phyloP scores from a whole-genome alignment of 2,329 filamentous ascomycete species.

The Alternaria burnsii region DNA sequence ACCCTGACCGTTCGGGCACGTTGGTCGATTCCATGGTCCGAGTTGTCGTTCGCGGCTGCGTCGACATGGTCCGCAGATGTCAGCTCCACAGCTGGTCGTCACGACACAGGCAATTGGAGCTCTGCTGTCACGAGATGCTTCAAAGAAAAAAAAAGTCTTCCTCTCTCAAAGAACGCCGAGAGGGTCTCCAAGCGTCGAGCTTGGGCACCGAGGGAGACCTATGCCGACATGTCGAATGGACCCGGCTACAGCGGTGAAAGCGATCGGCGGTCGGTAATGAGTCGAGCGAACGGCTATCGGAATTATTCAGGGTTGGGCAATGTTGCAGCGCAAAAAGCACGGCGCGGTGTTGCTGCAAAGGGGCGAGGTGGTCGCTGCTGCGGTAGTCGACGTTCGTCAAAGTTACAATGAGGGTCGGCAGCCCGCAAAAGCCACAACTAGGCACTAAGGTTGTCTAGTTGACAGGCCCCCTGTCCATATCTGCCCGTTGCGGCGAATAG shows the following conservation, averaged over 20 bases:
- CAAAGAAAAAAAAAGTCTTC: slow-evolving; percentile 1
- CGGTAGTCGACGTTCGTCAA: slow-evolving; percentile 18
- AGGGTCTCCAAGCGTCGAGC: slow-evolving; percentile 39
- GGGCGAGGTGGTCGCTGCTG: slow-evolving; percentile 10
- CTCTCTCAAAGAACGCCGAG: slow-evolving; percentile 18
- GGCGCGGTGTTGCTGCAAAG: slow-evolving; percentile 13
- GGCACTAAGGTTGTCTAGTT: slow-evolving; percentile 24
- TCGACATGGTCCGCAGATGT: slow-evolving; percentile 20
- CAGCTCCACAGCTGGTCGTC: slow-evolving; percentile 13
- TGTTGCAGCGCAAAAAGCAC: slow-evolving; percentile 12
- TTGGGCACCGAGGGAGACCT: slow-evolving; percentile 35
- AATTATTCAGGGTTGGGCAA: slow-evolving; percentile 1
- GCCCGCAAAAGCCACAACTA: slow-evolving; percentile 28
- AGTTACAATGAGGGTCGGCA: slow-evolving; percentile 23
- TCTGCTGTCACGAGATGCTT: slow-evolving; percentile 1
- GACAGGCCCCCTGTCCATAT: slow-evolving; percentile 21
- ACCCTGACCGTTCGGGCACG: slow-evolving; percentile 36
- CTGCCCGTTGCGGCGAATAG: slow-evolving; percentile 15
- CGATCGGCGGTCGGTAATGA: slow-evolving; percentile 13
- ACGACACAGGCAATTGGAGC: slow-evolving; percentile 14
- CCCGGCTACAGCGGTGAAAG: slow-evolving; percentile 29
- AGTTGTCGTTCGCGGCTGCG: slow-evolving; percentile 28
- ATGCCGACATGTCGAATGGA: slow-evolving; percentile 38
- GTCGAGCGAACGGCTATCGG: slow-evolving; percentile 1
- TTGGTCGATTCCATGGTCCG: slow-evolving; percentile 45